These are phyloP conservation scores for Pseudogymnoascus sp. DNA, from an alignment of 2,329 filamentous ascomycete species.

Conservation along the genomic window DNA sequence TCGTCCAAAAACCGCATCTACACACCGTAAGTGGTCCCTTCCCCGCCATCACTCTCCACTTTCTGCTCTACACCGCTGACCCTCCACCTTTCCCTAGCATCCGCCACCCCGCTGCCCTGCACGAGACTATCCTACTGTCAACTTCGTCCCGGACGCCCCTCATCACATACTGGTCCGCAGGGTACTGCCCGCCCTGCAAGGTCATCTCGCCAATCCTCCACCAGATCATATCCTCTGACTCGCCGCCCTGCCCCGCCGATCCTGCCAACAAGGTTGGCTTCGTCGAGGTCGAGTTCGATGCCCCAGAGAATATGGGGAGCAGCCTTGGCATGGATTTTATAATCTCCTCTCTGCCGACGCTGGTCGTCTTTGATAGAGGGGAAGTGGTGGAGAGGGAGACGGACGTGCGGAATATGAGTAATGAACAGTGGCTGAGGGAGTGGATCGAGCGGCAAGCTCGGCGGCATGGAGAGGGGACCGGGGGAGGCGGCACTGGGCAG, in stretches of 20 bases:
- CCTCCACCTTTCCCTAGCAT: conserved; percentile 35
- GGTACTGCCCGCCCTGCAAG: conserved; percentile 50
- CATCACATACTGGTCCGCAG: conserved; percentile 54
- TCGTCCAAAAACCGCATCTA: conserved; percentile 35
- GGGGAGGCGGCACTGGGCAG: conserved; percentile 33
- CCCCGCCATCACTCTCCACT: conserved; percentile 9
- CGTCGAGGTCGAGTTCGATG: conserved; percentile 49
- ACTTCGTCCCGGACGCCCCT: conserved; percentile 47
- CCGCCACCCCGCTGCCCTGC: conserved; percentile 46
- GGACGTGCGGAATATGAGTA: conserved; percentile 42
- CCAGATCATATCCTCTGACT: conserved; percentile 37
- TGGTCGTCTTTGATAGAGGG: conserved; percentile 50
- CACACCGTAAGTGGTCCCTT: conserved; percentile 30
- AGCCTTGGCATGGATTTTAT: conserved; percentile 47
- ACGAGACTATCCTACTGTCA: conserved; percentile 49
- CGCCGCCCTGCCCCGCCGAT: conserved; percentile 24
- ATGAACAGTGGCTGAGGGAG: conserved; percentile 43
- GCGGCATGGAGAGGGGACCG: conserved; percentile 39
- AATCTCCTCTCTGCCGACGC: conserved; percentile 51
- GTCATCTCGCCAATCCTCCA: conserved; percentile 42
- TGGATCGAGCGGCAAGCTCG: conserved; percentile 48
- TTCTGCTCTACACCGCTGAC: conserved; percentile 9
- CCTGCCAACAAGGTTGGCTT: conserved; percentile 35
- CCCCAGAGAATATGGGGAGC: conserved; percentile 47
- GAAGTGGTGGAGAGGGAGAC: conserved; percentile 45